phyloP scores from a whole-genome alignment of 1,139 yeast species.

The Taphrina populina region DNA sequence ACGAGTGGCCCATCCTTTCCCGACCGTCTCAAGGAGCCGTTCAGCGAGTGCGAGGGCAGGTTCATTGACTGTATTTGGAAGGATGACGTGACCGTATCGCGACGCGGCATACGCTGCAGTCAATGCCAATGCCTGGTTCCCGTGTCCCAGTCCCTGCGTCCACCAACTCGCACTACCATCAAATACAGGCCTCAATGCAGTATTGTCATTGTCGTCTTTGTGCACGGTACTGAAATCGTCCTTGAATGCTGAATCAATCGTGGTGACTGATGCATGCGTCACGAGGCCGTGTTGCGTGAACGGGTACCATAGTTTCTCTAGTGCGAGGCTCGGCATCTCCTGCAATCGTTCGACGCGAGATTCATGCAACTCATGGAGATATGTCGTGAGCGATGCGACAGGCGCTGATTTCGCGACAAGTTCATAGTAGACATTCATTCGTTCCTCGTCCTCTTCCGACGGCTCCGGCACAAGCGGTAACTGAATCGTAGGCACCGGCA shows the following conservation, averaged over 20 bases:
- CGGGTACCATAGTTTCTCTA: constrained; percentile 42
- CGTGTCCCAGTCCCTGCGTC: constrained; percentile 44
- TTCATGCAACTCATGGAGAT: constrained; percentile 36
- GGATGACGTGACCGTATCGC: constrained; percentile 43
- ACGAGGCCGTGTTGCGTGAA: constrained; percentile 42
- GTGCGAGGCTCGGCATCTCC: constrained; percentile 40
- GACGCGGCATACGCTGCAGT: constrained; percentile 43
- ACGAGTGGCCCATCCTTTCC: constrained; percentile 40
- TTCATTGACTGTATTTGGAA: constrained; percentile 42
- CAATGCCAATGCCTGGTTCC: constrained; percentile 41
- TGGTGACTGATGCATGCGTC: constrained; percentile 39
- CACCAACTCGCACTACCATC: constrained; percentile 45
- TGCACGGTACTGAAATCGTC: constrained; percentile 40
- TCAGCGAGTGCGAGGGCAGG: constrained; percentile 43
- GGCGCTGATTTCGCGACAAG: constrained; percentile 30
- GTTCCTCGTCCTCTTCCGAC: constrained; percentile 35
- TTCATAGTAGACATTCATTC: constrained; percentile 40
- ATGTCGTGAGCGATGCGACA: constrained; percentile 35
- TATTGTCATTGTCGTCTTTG: background rate
- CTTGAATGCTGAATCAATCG: constrained; percentile 42
- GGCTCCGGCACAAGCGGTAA: constrained; percentile 39
- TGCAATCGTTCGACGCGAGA: constrained; percentile 37
- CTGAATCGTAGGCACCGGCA: constrained; percentile 34
- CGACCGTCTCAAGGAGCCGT: constrained; percentile 37
- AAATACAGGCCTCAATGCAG: constrained; percentile 39